A percentile compares a stretch with the other conserved stretches of the same genome.
These are phyloP conservation scores for Gracilaria vermiculophylla DNA, from an alignment of 23 red algal genomes.

Conservation along the genomic window DNA sequence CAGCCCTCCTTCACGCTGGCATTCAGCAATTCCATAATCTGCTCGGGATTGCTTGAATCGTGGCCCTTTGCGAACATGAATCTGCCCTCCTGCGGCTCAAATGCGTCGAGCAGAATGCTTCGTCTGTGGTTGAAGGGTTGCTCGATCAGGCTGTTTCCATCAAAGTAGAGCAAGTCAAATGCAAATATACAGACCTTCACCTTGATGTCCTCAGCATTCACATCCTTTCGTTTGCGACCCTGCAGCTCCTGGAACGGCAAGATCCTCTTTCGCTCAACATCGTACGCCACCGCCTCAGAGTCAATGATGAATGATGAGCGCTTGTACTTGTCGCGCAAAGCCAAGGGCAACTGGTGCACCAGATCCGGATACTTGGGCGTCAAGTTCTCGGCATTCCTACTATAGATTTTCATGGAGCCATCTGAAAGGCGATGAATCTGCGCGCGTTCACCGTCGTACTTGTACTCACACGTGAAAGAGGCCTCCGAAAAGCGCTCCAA, in stretches of 20 bases:
- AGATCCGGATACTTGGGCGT: conserved; percentile 97
- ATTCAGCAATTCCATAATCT: conserved; percentile 79
- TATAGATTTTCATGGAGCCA: conserved; percentile 89
- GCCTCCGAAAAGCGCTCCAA: conserved; percentile 67
- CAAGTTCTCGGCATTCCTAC: conserved; percentile 86
- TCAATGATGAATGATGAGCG: conserved; percentile 86
- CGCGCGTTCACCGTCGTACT: conserved; percentile 98
- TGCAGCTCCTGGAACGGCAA: conserved; percentile 94
- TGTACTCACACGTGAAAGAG: conserved; percentile 95
- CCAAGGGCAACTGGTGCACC: conserved; percentile 36
- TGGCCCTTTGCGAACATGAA: conserved; percentile 87
- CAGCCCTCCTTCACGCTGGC: conserved; percentile 84
- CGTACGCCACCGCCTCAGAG: conserved; percentile 89
- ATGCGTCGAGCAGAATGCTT: conserved; percentile 27
- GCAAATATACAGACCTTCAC: conserved; percentile 93
- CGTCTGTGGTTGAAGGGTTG: conserved; percentile 64
- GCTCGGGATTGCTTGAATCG: conserved; percentile 73
- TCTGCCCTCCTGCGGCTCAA: conserved; percentile 49
- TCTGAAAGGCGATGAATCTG: conserved; percentile 89
- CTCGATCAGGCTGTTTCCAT: conserved; percentile 75
- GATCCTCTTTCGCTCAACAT: conserved; percentile 62
- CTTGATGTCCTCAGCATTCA: conserved; percentile 81
- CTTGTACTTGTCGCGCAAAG: conserved; percentile 33
- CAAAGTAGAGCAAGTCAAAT: conserved; percentile 94
- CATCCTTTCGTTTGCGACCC: conserved; percentile 85